These are phyloP conservation scores for Dictyophora rubrovolvata DNA, from an alignment of 768 basidiomycete species.

Conservation along the genomic window DNA sequence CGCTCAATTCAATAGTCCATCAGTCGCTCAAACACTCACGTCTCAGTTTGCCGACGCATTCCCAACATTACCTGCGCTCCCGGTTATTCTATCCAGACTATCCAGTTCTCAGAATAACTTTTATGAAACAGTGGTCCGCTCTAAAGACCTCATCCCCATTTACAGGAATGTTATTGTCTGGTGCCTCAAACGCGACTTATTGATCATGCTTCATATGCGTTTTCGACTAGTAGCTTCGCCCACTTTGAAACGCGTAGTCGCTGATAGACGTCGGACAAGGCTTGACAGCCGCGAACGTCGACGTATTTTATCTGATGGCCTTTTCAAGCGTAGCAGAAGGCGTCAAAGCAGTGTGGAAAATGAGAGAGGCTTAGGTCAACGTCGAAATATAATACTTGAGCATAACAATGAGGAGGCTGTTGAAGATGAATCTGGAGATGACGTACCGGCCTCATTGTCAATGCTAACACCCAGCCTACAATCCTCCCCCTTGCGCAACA, in stretches of 20 bases:
- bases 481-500: neutral
- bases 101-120: constrained; percentile 60
- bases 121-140: constrained; percentile 65
- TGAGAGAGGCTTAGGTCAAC: neutral
- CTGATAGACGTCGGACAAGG: neutral
- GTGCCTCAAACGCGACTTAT: constrained; percentile 81
- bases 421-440: constrained; percentile 29
- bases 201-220: constrained; percentile 76
- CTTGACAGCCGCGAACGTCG: neutral
- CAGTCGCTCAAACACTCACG: constrained; percentile 33
- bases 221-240: constrained; percentile 74
- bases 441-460: constrained; percentile 9
- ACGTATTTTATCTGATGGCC: neutral
- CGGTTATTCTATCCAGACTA: constrained; percentile 63
- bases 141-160: constrained; percentile 53
- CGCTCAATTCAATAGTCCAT: constrained; percentile 51
- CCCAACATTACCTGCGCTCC: constrained; percentile 55
- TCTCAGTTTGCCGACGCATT: constrained; percentile 56
- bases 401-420: constrained; percentile 23
- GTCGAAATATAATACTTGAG: constrained; percentile 9
- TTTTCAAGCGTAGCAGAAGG: neutral
- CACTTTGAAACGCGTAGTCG: constrained; percentile 56
- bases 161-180: constrained; percentile 82
- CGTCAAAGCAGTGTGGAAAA: constrained; percentile 5
- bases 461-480: neutral